Evolutionary conservation across 106 monocot genomes (phyloP), one percentile per base, ranked within the genome.

Genomic region (Xerophyta viscosa): DNA sequence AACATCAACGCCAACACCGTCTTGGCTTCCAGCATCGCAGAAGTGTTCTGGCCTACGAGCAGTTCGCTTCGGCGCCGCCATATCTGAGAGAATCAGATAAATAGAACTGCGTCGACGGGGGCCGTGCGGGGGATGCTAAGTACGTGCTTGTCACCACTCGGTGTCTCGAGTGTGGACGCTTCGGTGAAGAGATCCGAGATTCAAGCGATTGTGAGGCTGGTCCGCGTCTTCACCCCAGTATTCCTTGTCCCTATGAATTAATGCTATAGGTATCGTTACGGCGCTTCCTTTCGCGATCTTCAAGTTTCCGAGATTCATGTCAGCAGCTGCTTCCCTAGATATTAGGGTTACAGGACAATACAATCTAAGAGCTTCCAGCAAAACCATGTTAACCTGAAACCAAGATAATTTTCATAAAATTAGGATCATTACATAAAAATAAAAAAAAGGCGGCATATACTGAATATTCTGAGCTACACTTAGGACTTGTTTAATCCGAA

Each of bases 381-480:
- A 46, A 87, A 52, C 81, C 29, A 81, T 77, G 8, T 81, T 81
- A n/a, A n/a, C n/a, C n/a, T n/a, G n/a, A n/a, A n/a, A n/a, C n/a
- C n/a, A n/a, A n/a, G n/a, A n/a, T n/a, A n/a, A n/a, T n/a, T n/a
- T n/a, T n/a, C n/a, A n/a, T n/a, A n/a, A n/a, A n/a, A n/a, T n/a
- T n/a, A n/a, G n/a, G n/a, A n/a, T n/a, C n/a, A n/a, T n/a, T n/a
- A n/a, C n/a, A n/a, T n/a, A n/a, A n/a, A n/a, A n/a, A n/a, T n/a
- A n/a, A n/a, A n/a, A n/a, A n/a, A n/a, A n/a, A n/a, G n/a, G n/a
- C n/a, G n/a, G n/a, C n/a, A n/a, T n/a, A n/a, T n/a, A n/a, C n/a
- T n/a, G n/a, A n/a, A n/a, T n/a, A n/a, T n/a, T n/a, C n/a, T n/a
- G n/a, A n/a, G n/a, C n/a, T n/a, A n/a, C n/a, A n/a, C n/a, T n/a